Evolutionary conservation across 1,139 yeast species (phyloP).

Genomic region (Nakaseomyces delphensis): DNA sequence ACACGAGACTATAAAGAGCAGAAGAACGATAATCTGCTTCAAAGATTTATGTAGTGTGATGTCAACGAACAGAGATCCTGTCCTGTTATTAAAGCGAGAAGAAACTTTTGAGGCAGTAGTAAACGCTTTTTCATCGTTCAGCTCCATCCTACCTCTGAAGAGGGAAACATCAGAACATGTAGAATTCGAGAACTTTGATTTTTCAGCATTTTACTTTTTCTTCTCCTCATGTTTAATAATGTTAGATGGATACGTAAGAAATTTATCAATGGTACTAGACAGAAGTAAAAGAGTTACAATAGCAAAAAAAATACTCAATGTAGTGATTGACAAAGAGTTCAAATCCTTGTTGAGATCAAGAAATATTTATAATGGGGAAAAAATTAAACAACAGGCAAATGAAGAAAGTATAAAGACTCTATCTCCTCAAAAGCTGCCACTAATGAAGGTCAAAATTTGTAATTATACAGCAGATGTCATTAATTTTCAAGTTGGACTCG

Average conservation of each 20-base stretch:
- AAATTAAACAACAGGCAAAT: neutral
- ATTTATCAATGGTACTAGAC: conserved; percentile 23
- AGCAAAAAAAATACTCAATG: conserved; percentile 15
- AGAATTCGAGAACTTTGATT: conserved; percentile 83
- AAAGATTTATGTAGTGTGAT: conserved; percentile 76
- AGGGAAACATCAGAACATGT: conserved; percentile 79
- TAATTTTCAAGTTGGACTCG: conserved; percentile 28
- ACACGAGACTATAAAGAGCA: conserved; percentile 53
- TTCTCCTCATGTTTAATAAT: conserved; percentile 55
- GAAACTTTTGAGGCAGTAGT: conserved; percentile 39
- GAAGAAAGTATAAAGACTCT: neutral
- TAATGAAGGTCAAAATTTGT: conserved; percentile 21
- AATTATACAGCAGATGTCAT: conserved; percentile 20
- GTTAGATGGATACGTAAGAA: conserved; percentile 41
- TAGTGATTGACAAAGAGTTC: conserved; percentile 20
- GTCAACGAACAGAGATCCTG: conserved; percentile 54
- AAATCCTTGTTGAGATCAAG: conserved; percentile 19
- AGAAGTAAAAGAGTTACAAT: conserved; percentile 14
- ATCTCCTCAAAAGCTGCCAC: conserved; percentile 8
- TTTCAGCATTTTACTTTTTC: conserved; percentile 69
- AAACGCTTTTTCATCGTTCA: conserved; percentile 61
- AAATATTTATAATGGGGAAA: conserved; percentile 7
- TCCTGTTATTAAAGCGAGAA: conserved; percentile 35
- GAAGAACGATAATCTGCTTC: conserved; percentile 78
- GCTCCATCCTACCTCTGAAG: conserved; percentile 67